Base-by-base conservation (phyloP, 441 rosid species). In the Hura crepitans region DNA sequence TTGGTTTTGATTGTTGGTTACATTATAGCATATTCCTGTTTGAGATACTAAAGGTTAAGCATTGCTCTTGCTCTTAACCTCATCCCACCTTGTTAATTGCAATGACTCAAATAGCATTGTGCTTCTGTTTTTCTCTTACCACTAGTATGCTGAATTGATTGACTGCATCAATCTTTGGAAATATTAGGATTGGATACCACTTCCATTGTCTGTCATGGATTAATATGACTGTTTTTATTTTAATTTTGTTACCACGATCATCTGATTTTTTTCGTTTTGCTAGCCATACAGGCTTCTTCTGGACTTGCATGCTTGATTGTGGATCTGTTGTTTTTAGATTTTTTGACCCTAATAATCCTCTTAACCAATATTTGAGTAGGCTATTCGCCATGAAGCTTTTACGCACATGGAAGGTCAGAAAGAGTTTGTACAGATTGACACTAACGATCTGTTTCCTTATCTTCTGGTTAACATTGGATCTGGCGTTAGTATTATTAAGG, bases 401-500 rank as follows among this genome's bases (percentile, higher is more conserved):
- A 96, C 98, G 1, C 96, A 93, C 83, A 84, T 84, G 86, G 97
- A 96, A 77, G 94, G 97, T 68, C 87, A 80, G 65, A 96, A 96
- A 83, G 94, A 93, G 78, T 96, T 96, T 82, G 94, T 91, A 71
- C 99, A 91, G 87, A 85, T 96, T 69, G 98, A 96, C 75, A 79
- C 77, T n/a, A 90, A 91, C 79, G 97, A 96, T 51, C 63, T 96
- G 84, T 96, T 85, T 64, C 99, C 97, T 65, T 96, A 96, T 89
- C 99, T 96, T 77, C 97, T 96, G 57, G 99, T 93, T 33, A 96
- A 96, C 75, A 76, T 96, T 72, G 99, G 99, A 79, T 96, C 99
- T 77, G 99, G 99, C 75, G 97, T 96, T 76, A 93, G 99, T 80
- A 87, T 96, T 82, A 91, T 96, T 82, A 96, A 96, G 98, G 99